Evolutionary conservation across 306 rosid species (phyloP), one percentile per base, ranked within the genome.

Genomic region (Quercus dentata): DNA sequence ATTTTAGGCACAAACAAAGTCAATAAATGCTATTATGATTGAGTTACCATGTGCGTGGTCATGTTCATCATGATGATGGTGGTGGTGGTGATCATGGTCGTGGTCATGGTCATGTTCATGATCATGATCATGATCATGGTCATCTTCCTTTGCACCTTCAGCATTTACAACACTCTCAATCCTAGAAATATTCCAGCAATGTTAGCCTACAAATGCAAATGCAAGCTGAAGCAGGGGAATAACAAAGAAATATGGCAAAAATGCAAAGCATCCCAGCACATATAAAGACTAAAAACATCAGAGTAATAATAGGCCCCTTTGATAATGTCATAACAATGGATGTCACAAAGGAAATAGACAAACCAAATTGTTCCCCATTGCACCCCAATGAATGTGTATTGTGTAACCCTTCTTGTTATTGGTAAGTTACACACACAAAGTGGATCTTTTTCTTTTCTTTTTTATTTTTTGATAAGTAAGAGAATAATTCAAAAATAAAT

Each of bases 31-130:
- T 55, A 58, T 20, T 28, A 41, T 28, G 38, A 57, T 62, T 78
- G 33, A 79, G 54, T 77, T 91, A 95, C 99, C 99, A 23, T 93
- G 97, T 64, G 88, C 75, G 86, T 92, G 98, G 69, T 89, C 91
- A 71, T 88, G 97, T 28, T 82, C 69, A 23, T 81, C 74, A 2
- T 83, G 83, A 7, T 78, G 65, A 8, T 85, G 82, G 15, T 85
- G 71, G 6, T 93, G 91, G 68, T 70, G 17, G 27, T 93, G 97
- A 54, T 89, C 75, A 85, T 92, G 98, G 56, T 89, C 89, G 62
- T 88, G 97, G 25, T 82, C 68, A 6, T 84, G 88, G 4, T 76
- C 72, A 20, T 84, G 88, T 4, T 76, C 72, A 20, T 84, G 80
- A 11, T 81, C 74, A 2, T 84, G 80, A 11, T 81, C 74, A 2